phyloP scores from a whole-genome alignment of 2,329 filamentous ascomycete genomes.

The Sarocladium strictum region DNA sequence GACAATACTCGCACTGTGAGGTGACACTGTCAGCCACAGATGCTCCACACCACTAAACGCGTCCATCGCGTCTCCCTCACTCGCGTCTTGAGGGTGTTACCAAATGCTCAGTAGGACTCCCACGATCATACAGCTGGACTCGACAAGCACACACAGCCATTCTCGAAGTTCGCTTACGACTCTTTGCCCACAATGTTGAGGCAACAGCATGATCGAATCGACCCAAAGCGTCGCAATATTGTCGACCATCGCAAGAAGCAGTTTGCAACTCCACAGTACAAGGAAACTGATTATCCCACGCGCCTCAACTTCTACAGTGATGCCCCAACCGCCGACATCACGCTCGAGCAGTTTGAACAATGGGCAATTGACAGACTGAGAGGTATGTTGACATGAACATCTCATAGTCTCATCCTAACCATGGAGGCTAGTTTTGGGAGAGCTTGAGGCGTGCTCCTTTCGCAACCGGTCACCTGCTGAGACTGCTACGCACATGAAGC shows the following conservation, averaged over 20 bases:
- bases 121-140: neutral
- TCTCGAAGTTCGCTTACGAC: neutral
- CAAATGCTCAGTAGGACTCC: neutral
- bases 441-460: conserved; percentile 91
- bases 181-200: conserved; percentile 36
- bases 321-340: conserved; percentile 89
- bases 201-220: conserved; percentile 47
- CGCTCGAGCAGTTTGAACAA: conserved; percentile 95
- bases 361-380: conserved; percentile 93
- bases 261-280: conserved; percentile 71
- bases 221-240: conserved; percentile 68
- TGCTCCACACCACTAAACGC: conserved; percentile 5
- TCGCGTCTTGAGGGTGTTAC: neutral
- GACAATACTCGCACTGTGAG: neutral
- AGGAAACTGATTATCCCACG: conserved; percentile 73
- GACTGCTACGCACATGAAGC: conserved; percentile 76
- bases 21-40: neutral
- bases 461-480: conserved; percentile 83
- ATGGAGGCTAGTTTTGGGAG: conserved; percentile 60
- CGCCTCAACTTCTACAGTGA: conserved; percentile 88
- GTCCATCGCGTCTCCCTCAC: conserved; percentile 12
- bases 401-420: conserved; percentile 9
- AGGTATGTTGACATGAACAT: conserved; percentile 40
- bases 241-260: conserved; percentile 81
- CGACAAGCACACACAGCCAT: neutral